Conservation (phyloP, 2,329 filamentous ascomycete genomes). For the Paecilomyces dactylethromorphus region DNA sequence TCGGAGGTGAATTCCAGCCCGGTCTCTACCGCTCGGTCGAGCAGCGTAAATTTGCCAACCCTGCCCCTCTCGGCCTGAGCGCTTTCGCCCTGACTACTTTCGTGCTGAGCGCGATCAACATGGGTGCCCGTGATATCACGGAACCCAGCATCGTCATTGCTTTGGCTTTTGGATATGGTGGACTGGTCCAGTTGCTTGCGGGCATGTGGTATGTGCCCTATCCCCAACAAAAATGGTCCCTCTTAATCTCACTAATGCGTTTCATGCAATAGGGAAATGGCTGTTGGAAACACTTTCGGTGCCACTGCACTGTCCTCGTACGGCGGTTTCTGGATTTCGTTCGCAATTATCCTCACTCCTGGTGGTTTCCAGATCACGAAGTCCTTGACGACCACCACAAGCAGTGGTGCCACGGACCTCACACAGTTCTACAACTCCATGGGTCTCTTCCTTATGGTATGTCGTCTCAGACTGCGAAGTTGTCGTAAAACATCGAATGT, state of each 20-base stretch:
- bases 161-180: conserved; percentile 68
- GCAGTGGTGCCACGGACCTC: conserved; percentile 9
- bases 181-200: conserved; percentile 69
- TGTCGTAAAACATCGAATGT: background rate
- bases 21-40: conserved; percentile 60
- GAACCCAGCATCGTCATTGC: conserved; percentile 62
- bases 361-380: conserved; percentile 56
- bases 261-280: conserved; percentile 62
- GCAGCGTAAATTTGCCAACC: conserved; percentile 68
- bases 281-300: conserved; percentile 80
- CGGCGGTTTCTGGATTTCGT: conserved; percentile 76
- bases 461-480: conserved; percentile 8
- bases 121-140: conserved; percentile 55
- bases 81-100: conserved; percentile 82
- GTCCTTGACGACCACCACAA: conserved; percentile 26
- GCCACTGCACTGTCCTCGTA: conserved; percentile 75
- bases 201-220: conserved; percentile 67
- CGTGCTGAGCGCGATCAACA: conserved; percentile 68
- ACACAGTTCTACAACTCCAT: conserved; percentile 54
- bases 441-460: conserved; percentile 64
- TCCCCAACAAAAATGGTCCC: background rate
- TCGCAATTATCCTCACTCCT: conserved; percentile 65
- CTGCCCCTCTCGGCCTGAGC: conserved; percentile 67
- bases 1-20: conserved; percentile 68
- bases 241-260: conserved; percentile 1